Evolutionary conservation across 1,139 yeast genomes (phyloP).

Genomic region (Dujonia santamariae): DNA sequence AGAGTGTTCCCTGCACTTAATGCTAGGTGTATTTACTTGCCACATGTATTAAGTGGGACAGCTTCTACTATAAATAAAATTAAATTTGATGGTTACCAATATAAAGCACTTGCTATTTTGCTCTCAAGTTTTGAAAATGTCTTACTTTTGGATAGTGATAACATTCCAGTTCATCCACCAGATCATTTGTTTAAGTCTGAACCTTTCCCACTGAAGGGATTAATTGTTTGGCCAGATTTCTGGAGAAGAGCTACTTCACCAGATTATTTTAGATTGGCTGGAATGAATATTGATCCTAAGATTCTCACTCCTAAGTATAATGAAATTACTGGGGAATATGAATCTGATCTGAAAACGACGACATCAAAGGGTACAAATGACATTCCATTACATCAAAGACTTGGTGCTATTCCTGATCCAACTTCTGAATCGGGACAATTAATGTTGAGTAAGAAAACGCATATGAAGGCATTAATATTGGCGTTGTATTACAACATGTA

Average conservation of each 20-base stretch:
- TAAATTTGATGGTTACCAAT: constrained; percentile 69
- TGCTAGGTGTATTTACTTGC: constrained; percentile 67
- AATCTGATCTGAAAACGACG: constrained; percentile 2
- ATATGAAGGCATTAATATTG: constrained; percentile 60
- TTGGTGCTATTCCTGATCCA: constrained; percentile 76
- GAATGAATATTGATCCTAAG: constrained; percentile 21
- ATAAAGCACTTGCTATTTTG: constrained; percentile 71
- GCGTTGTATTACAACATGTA: constrained; percentile 75
- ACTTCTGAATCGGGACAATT: constrained; percentile 83
- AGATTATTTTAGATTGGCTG: constrained; percentile 37
- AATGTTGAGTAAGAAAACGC: constrained; percentile 63
- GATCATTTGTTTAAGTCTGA: constrained; percentile 33
- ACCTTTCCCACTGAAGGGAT: constrained; percentile 31
- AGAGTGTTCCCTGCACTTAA: constrained; percentile 60
- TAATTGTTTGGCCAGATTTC: constrained; percentile 48
- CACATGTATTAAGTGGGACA: constrained; percentile 48
- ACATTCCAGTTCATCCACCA: constrained; percentile 60
- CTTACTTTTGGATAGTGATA: constrained; percentile 75
- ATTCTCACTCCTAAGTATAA: constrained; percentile 30
- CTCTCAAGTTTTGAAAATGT: constrained; percentile 76
- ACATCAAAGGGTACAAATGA: constrained; percentile 8
- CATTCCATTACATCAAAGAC: constrained; percentile 63
- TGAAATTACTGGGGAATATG: constrained; percentile 25
- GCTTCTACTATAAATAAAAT: constrained; percentile 16
- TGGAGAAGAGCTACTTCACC: constrained; percentile 49